Evolutionary conservation across 345 rosid genomes (phyloP).

Genomic region (Corchorus capsularis): DNA sequence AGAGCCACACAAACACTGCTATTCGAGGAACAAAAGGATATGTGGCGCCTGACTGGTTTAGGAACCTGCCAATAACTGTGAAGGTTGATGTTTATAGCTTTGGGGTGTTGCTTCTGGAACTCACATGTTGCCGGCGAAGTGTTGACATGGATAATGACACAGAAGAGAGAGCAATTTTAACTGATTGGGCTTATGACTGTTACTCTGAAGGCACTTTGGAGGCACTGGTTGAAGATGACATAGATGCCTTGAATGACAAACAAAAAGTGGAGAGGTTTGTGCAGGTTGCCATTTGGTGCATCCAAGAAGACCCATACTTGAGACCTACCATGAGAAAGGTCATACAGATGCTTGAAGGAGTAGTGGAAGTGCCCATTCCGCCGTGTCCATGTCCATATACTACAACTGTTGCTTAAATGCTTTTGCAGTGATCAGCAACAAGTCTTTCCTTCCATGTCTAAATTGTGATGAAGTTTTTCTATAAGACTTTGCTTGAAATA

Average conservation of each 20-base stretch:
- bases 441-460: neutral
- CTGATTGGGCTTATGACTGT: conserved; percentile 42
- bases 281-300: conserved; percentile 46
- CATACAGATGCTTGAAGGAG: conserved; percentile 50
- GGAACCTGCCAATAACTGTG: conserved; percentile 38
- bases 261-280: conserved; percentile 25
- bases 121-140: conserved; percentile 39
- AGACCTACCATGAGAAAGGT: conserved; percentile 45
- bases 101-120: conserved; percentile 44
- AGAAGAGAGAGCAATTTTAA: conserved; percentile 36
- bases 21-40: conserved; percentile 51
- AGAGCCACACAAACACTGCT: conserved; percentile 43
- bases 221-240: conserved; percentile 32
- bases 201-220: conserved; percentile 30
- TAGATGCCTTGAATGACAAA: conserved; percentile 20
- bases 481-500: too few relatives aligned
- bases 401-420: neutral
- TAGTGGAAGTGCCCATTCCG: conserved; percentile 33
- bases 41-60: conserved; percentile 55
- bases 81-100: conserved; percentile 52
- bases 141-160: conserved; percentile 1
- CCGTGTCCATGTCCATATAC: conserved; percentile 27
- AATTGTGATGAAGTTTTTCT: neutral
- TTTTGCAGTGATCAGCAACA: neutral
- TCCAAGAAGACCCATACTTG: conserved; percentile 39